These are phyloP conservation scores for Closterium sp. DNA, from an alignment of 139 green algal species.

Conservation along the genomic window DNA sequence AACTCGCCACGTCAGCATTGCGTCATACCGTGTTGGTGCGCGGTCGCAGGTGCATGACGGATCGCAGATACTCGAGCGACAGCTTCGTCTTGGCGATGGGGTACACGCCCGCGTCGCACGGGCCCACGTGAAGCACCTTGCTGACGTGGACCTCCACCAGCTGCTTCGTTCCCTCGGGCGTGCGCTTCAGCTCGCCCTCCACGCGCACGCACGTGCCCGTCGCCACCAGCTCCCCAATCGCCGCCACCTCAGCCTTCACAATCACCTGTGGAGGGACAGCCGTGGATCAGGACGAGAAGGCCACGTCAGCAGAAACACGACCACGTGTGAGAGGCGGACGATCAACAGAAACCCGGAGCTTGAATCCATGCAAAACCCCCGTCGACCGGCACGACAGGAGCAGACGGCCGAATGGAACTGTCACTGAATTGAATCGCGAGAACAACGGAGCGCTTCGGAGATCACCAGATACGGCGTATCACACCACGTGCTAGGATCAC, in stretches of 20 bases:
- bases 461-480: background rate
- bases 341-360: background rate
- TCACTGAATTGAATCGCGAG: background rate
- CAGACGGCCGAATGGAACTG: background rate
- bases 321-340: background rate
- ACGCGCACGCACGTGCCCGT: slow-evolving; percentile 88
- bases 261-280: too few relatives aligned
- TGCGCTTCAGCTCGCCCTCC: slow-evolving; percentile 66
- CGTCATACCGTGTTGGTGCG: slow-evolving; percentile 84
- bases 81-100: slow-evolving; percentile 96
- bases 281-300: background rate
- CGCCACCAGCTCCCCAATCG: slow-evolving; percentile 58
- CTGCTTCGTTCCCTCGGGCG: slow-evolving; percentile 78
- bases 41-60: slow-evolving; percentile 81
- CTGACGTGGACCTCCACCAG: slow-evolving; percentile 62
- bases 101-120: slow-evolving; percentile 81
- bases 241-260: slow-evolving; percentile 20
- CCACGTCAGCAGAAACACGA: background rate
- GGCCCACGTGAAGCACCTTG: slow-evolving; percentile 77
- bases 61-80: slow-evolving; percentile 88
- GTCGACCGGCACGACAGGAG: background rate
- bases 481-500: background rate
- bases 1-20: background rate
- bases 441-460: background rate
- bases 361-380: background rate